Evolutionary conservation across 768 basidiomycete genomes (phyloP).

Genomic region (Suillus subalutaceus): DNA sequence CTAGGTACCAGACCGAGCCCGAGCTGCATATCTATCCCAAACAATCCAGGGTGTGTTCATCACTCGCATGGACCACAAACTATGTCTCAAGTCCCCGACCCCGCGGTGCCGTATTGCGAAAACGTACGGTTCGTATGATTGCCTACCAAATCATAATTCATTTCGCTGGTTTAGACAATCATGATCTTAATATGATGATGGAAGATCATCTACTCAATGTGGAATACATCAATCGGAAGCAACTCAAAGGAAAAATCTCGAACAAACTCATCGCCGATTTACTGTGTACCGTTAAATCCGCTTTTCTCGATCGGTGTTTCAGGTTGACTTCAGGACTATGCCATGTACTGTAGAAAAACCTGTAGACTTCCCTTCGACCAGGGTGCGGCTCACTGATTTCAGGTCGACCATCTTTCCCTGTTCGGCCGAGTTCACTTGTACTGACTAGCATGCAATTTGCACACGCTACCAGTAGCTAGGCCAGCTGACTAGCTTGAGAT

Average conservation of each 20-base stretch:
- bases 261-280: background rate
- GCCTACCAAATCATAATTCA: background rate
- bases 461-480: background rate
- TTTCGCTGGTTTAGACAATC: background rate
- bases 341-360: background rate
- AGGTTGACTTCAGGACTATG: background rate
- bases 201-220: background rate
- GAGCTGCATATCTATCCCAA: constrained; percentile 1
- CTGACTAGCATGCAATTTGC: background rate
- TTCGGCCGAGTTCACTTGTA: background rate
- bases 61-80: background rate
- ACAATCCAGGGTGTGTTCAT: background rate
- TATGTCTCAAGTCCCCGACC: background rate
- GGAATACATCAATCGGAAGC: background rate
- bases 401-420: background rate
- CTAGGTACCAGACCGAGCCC: background rate
- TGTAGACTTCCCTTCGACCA: background rate
- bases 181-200: background rate
- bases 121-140: background rate
- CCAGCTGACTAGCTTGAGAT: background rate
- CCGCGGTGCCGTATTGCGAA: constrained; percentile 5
- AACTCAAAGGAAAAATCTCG: background rate
- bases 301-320: background rate
- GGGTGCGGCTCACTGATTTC: background rate
- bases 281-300: background rate